Percentiles rank a stretch among this genome's conserved stretches.
phyloP scores from a whole-genome alignment of 2,329 filamentous ascomycete species.

The Trichoderma sp. region DNA sequence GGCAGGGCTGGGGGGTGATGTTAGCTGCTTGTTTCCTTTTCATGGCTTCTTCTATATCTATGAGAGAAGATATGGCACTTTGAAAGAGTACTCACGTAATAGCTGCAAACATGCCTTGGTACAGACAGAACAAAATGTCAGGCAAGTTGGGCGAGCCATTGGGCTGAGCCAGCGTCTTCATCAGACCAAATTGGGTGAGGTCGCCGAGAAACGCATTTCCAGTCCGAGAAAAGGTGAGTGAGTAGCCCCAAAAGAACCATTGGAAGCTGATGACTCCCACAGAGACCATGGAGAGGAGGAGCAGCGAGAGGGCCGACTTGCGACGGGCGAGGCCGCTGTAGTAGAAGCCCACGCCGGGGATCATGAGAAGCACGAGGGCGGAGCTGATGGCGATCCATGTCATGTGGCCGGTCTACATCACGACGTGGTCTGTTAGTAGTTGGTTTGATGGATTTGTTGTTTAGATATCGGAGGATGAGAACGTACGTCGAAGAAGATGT shows the following conservation, averaged over 20 bases:
- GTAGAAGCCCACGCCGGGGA: constrained; percentile 92
- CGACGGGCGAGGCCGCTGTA: constrained; percentile 87
- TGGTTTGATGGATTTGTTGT: not conserved
- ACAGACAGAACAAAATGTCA: constrained; percentile 81
- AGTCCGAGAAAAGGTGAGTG: constrained; percentile 78
- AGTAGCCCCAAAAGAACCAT: constrained; percentile 97
- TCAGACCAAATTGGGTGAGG: constrained; percentile 78
- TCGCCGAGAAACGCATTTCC: constrained; percentile 78
- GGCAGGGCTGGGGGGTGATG: constrained; percentile 45
- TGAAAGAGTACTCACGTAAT: constrained; percentile 68
- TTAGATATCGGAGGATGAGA: not conserved
- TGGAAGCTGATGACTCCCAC: constrained; percentile 80
- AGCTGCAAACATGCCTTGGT: constrained; percentile 85
- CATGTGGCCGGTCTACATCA: constrained; percentile 80
- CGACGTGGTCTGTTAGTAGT: constrained; percentile 8
- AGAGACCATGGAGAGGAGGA: constrained; percentile 83
- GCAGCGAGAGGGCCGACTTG: constrained; percentile 84
- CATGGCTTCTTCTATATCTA: too few species aligned
- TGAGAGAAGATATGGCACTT: too few species aligned
- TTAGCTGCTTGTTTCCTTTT: not conserved
- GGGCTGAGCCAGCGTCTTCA: constrained; percentile 72
- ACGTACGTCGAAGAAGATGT: constrained; percentile 78
- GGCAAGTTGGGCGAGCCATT: constrained; percentile 73
- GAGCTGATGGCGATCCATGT: constrained; percentile 77
- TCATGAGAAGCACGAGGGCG: constrained; percentile 86